Evolutionary conservation across 1,284 basidiomycete genomes (phyloP), one percentile per base, ranked within the genome.

Genomic region (Hymenochaete sp.): DNA sequence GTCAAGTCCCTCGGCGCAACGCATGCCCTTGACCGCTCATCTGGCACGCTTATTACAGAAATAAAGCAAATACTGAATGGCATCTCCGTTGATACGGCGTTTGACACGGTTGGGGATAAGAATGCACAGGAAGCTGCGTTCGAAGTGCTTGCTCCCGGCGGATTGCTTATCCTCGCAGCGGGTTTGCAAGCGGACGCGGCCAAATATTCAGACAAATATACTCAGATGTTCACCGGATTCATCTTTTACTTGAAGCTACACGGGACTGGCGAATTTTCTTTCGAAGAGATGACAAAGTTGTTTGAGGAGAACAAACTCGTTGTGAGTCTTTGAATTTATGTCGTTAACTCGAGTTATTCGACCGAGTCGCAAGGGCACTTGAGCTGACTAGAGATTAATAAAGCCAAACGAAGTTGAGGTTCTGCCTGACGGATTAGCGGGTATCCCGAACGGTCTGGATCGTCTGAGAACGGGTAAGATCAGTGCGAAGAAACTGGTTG

Each of bases 1-100:
- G 65, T 80, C 47, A 70, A 69, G 52, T 59, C 63, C 0, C 61
- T 75, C 21, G 78, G 79, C 1, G 79, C 75, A 0, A 73, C 72
- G 0, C 62, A 73, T 32, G 60, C 75, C 38, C 55, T 80, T 43
- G 71, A 77, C 47, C 65, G 73, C 32, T 16, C 19, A 3, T 55
- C 63, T 19, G 38, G 54, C 2, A 50, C 56, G 2, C 58, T 73
- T 16, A 51, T 50, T 1, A 45, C 44, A 2, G 56, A 63, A 25
- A 52, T 68, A 27, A 47, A 47, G 5, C 59, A 59, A 36, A 56
- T 65, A 8, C 59, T 62, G 9, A 27, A 11, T 11, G 35, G 48
- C 3, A 33, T 48, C 13, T 49, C 64, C 1, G 54, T 76, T 40
- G 49, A 61, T 29, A 13, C 66, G 21, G 66, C 64, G 9, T 72